A percentile compares a stretch with the other conserved stretches of the same genome.
Evolutionary conservation across 495 filamentous ascomycete species (phyloP).

Genomic region (Arthonia radiata): DNA sequence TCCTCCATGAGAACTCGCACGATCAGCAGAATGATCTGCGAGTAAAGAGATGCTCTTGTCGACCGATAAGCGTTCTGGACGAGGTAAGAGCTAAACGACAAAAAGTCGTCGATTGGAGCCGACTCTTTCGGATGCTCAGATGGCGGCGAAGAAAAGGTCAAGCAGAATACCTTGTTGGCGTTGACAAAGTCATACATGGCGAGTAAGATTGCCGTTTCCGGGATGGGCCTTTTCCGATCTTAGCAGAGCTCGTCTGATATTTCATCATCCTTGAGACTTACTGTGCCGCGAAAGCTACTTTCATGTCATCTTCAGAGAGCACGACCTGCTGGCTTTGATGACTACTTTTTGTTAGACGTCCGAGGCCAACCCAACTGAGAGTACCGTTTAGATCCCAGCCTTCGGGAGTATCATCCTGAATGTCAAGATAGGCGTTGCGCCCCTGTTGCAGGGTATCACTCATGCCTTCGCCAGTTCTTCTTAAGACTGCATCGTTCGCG

Average conservation of each 20-base stretch:
- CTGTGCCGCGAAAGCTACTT: slow-evolving; percentile 47
- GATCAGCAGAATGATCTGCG: slow-evolving; percentile 56
- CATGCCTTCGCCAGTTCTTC: slow-evolving; percentile 53
- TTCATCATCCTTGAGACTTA: slow-evolving; percentile 14
- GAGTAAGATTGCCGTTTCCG: slow-evolving; percentile 53
- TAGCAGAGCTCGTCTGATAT: slow-evolving; percentile 1
- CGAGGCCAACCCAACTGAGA: slow-evolving; percentile 62
- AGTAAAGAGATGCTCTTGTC: slow-evolving; percentile 47
- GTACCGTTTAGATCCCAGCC: slow-evolving; percentile 68
- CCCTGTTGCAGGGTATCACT: slow-evolving; percentile 38
- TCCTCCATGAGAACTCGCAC: slow-evolving; percentile 80
- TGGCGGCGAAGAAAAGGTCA: slow-evolving; percentile 42
- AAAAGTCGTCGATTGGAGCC: slow-evolving; percentile 52
- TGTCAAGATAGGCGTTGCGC: slow-evolving; percentile 56
- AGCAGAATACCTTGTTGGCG: slow-evolving; percentile 88
- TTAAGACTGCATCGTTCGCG: slow-evolving; percentile 72
- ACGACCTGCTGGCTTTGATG: slow-evolving; percentile 33
- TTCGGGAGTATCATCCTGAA: slow-evolving; percentile 79
- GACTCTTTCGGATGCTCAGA: slow-evolving; percentile 40
- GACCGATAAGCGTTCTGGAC: slow-evolving; percentile 84
- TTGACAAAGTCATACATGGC: slow-evolving; percentile 82
- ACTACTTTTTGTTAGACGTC: slow-evolving; percentile 44
- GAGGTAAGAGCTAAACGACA: slow-evolving; percentile 80
- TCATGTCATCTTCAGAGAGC: slow-evolving; percentile 43
- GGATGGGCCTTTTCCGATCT: slow-evolving; percentile 35